These are phyloP conservation scores for Pseudozyma hubeiensis DNA, from an alignment of 1,284 basidiomycete genomes.

Conservation along the genomic window DNA sequence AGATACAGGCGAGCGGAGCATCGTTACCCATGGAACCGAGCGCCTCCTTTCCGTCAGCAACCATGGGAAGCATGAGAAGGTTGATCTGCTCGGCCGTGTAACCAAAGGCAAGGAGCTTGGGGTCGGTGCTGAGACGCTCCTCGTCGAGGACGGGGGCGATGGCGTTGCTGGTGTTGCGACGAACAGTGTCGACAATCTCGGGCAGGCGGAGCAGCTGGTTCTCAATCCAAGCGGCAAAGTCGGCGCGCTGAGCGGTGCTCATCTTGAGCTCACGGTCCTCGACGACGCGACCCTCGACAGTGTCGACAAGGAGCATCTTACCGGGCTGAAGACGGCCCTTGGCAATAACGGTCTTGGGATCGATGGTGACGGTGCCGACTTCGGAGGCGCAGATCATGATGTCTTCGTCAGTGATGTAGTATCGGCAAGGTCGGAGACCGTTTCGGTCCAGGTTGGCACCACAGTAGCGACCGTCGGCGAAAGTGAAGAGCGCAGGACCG, in stretches of 20 bases:
- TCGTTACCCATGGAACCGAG: conserved; percentile 68
- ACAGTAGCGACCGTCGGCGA: conserved; percentile 68
- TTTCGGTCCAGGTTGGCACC: conserved; percentile 68
- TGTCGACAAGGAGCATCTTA: conserved; percentile 68
- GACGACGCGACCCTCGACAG: conserved; percentile 65
- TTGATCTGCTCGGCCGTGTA: conserved; percentile 66
- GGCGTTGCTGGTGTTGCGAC: conserved; percentile 37
- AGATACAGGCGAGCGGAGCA: conserved; percentile 63
- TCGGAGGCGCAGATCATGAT: conserved; percentile 68
- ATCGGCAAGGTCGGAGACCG: conserved; percentile 67
- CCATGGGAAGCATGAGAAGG: conserved; percentile 66
- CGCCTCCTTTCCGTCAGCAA: conserved; percentile 63
- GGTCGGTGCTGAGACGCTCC: conserved; percentile 59
- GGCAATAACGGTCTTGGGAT: conserved; percentile 59
- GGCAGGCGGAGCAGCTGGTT: conserved; percentile 61
- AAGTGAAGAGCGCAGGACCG: conserved; percentile 67
- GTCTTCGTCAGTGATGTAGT: conserved; percentile 66
- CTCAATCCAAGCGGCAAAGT: conserved; percentile 68
- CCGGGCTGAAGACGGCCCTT: conserved; percentile 67
- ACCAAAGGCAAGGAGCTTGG: conserved; percentile 64
- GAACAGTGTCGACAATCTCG: conserved; percentile 59
- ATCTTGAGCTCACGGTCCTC: conserved; percentile 67
- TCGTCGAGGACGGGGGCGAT: conserved; percentile 61
- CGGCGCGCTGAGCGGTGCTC: conserved; percentile 62
- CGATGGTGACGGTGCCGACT: conserved; percentile 65